These are phyloP conservation scores for Aristolochia contorta DNA, from an alignment of 164 flowering plant species.

Conservation along the genomic window DNA sequence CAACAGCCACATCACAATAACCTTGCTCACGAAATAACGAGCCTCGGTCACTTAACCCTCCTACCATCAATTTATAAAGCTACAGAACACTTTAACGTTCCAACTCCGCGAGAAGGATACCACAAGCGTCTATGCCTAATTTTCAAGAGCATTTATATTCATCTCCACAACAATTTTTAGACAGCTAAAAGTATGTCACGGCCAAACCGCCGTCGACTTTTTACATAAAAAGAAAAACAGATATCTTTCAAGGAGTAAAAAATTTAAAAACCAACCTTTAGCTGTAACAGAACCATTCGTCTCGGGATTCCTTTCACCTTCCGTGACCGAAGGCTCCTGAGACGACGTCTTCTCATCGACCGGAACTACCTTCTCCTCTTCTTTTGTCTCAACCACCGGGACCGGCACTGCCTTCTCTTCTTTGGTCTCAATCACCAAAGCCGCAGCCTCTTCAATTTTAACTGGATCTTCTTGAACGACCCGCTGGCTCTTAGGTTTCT, in stretches of 20 bases:
- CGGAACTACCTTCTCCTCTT: conserved; percentile 10
- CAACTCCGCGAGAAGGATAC: not conserved
- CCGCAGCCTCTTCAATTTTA: conserved; percentile 4
- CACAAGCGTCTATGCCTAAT: not conserved
- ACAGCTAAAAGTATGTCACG: not conserved
- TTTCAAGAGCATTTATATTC: no score
- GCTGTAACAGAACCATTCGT: conserved; percentile 5
- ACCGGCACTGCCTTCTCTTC: conserved; percentile 8
- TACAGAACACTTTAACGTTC: no score
- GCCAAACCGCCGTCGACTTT: not conserved
- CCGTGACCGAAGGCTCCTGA: conserved; percentile 7
- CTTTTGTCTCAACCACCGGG: conserved; percentile 6
- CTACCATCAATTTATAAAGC: no score
- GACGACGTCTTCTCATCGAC: not conserved
- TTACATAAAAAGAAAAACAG: not conserved
- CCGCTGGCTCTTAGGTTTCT: conserved; percentile 1
- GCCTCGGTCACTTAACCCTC: no score
- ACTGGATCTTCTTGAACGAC: conserved; percentile 6
- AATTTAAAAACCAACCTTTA: conserved; percentile 20
- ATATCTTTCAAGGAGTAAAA: not conserved
- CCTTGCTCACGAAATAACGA: no score
- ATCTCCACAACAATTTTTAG: not conserved
- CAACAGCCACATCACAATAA: no score
- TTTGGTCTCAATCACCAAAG: conserved; percentile 3
- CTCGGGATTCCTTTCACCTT: conserved; percentile 9